phyloP scores from a whole-genome alignment of 768 basidiomycete genomes.

The Gymnopilus junonius region DNA sequence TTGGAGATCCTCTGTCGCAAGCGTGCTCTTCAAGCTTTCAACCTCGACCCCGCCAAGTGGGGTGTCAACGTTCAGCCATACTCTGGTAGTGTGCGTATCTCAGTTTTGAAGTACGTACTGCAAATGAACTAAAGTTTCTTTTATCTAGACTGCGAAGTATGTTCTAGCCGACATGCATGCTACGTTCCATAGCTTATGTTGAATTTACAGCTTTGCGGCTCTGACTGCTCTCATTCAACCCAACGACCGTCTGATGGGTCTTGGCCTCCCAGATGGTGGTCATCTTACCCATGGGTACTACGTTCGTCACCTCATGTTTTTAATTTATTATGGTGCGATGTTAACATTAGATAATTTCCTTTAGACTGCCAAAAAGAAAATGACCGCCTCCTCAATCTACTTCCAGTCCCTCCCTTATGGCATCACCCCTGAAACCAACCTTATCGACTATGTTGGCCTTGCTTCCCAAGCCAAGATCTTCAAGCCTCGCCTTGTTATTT shows the following conservation, averaged over 20 bases:
- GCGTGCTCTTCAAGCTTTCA: conserved; percentile 94
- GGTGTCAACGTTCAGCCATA: conserved; percentile 99
- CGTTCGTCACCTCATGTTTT: conserved; percentile 47
- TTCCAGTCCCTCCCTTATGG: conserved; percentile 98
- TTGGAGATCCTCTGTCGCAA: conserved; percentile 94
- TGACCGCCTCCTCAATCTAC: conserved; percentile 99
- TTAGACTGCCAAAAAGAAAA: conserved; percentile 99
- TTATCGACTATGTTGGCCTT: conserved; percentile 87
- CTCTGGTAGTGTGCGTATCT: conserved; percentile 77
- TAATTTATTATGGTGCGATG: conserved; percentile 6
- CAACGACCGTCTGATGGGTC: conserved; percentile 98
- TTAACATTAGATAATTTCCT: conserved; percentile 12
- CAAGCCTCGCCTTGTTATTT: conserved; percentile 95
- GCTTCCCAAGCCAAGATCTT: conserved; percentile 89
- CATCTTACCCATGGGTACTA: conserved; percentile 98
- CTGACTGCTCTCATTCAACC: conserved; percentile 96
- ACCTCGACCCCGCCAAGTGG: conserved; percentile 92
- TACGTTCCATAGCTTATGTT: conserved; percentile 20
- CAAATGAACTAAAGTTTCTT: conserved; percentile 20
- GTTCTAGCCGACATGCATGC: conserved; percentile 27
- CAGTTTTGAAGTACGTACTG: background rate
- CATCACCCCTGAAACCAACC: conserved; percentile 79
- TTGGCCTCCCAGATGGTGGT: conserved; percentile 96
- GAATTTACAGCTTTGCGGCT: conserved; percentile 80
- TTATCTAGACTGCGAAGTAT: conserved; percentile 81